Evolutionary conservation across 106 monocot species (phyloP).

Genomic region (Iris macrosiphon): DNA sequence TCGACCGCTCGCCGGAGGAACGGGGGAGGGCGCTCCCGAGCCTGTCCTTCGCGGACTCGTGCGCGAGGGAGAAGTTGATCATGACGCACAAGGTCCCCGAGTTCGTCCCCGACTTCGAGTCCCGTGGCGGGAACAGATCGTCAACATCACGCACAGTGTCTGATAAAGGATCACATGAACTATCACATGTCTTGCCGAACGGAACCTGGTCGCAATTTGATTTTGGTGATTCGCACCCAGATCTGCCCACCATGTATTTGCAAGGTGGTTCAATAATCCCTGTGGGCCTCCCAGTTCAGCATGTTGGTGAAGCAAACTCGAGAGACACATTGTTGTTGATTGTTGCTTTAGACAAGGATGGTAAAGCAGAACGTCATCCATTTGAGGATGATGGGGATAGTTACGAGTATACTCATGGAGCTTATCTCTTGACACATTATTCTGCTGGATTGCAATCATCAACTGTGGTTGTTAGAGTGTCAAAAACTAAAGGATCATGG

Average conservation of each 20-base stretch:
- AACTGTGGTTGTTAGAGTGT: slow-evolving; percentile 61
- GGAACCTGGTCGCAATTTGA: slow-evolving; percentile 93
- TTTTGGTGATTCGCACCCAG: slow-evolving; percentile 94
- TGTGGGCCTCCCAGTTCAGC: slow-evolving; percentile 66
- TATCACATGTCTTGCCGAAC: slow-evolving; percentile 44
- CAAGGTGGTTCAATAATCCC: slow-evolving; percentile 96
- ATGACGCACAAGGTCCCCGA: slow-evolving; percentile 28
- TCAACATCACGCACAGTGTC: slow-evolving; percentile 70
- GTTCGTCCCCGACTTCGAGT: slow-evolving; percentile 44
- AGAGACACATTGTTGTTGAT: slow-evolving; percentile 66
- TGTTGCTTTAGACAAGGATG: slow-evolving; percentile 71
- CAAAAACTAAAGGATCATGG: slow-evolving; percentile 69
- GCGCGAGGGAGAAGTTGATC: slow-evolving; percentile 53
- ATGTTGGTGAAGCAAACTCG: slow-evolving; percentile 71
- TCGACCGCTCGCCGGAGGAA: slow-evolving; percentile 71
- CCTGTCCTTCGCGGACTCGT: slow-evolving; percentile 71
- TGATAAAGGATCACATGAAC: slow-evolving; percentile 64
- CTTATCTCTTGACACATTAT: slow-evolving; percentile 75
- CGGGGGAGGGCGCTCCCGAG: slow-evolving; percentile 61
- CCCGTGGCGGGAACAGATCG: slow-evolving; percentile 35
- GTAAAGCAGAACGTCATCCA: slow-evolving; percentile 87
- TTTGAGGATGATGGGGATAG: slow-evolving; percentile 97
- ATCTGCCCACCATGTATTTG: slow-evolving; percentile 82
- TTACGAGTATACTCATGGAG: slow-evolving; percentile 65
- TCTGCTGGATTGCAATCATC: slow-evolving; percentile 67